phyloP scores from a whole-genome alignment of 116 monocot species.

The Trichopus zeylanicus region DNA sequence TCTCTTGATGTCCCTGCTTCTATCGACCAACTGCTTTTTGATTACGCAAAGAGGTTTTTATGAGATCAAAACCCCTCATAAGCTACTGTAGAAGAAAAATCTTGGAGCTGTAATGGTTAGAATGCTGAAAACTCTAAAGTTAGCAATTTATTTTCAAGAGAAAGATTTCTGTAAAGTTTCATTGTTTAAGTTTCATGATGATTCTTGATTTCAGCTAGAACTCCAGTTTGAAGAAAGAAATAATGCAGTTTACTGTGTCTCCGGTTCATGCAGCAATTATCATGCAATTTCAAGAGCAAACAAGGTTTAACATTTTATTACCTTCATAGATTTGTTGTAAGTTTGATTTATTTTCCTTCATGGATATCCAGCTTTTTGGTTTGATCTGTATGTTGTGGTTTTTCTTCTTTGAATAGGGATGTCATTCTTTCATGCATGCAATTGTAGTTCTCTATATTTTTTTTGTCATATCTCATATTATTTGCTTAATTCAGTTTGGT shows the following conservation, averaged over 20 bases:
- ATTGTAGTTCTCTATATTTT: no score
- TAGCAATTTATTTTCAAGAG: not conserved
- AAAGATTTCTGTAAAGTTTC: no score
- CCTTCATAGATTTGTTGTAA: no score
- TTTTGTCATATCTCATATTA: no score
- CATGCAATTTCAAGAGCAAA: constrained; percentile 91
- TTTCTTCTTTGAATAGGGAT: no score
- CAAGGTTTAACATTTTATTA: constrained; percentile 38
- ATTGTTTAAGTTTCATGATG: not conserved
- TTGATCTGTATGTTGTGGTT: no score
- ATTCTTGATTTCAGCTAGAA: constrained; percentile 56
- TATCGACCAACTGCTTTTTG: constrained; percentile 71
- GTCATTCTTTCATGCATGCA: no score
- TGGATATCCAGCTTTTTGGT: no score
- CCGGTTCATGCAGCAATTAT: constrained; percentile 88
- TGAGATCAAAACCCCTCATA: constrained; percentile 87
- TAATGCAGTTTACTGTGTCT: constrained; percentile 71
- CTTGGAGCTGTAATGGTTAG: constrained; percentile 88
- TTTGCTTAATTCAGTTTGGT: no score
- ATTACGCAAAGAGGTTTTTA: constrained; percentile 89
- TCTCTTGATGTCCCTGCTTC: constrained; percentile 52
- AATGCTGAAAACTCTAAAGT: not conserved
- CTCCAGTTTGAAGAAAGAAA: constrained; percentile 74
- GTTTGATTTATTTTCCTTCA: constrained; percentile 2
- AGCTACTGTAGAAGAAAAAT: constrained; percentile 89